Percentiles rank a stretch among this genome's conserved stretches.
These are phyloP conservation scores for Santalum album DNA, from an alignment of 164 flowering plant species.

Conservation along the genomic window DNA sequence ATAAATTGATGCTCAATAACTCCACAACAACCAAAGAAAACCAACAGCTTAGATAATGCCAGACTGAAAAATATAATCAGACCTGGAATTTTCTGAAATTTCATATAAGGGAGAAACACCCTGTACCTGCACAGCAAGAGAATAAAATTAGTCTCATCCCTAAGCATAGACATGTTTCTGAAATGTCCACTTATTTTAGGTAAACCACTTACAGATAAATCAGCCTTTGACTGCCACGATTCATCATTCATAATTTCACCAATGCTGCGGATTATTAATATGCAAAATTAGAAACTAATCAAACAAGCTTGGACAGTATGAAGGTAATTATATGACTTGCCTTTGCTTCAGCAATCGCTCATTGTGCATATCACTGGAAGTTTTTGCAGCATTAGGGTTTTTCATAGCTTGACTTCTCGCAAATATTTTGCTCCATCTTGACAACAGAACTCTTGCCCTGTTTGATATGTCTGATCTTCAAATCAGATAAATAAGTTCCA, in stretches of 20 bases:
- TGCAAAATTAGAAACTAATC: conserved; percentile 6
- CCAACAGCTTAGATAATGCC: background rate
- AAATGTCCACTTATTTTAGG: background rate
- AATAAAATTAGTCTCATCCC: background rate
- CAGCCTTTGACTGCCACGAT: conserved; percentile 44
- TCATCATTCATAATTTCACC: conserved; percentile 55
- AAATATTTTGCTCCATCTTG: conserved; percentile 85
- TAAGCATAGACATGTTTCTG: background rate
- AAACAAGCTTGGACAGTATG: background rate
- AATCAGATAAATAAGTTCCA: conserved; percentile 71
- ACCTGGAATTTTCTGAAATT: conserved; percentile 47
- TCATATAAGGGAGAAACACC: conserved; percentile 24
- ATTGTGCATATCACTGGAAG: conserved; percentile 32
- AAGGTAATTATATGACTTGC: conserved; percentile 25
- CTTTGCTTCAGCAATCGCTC: conserved; percentile 57
- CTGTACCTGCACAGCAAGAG: conserved; percentile 37
- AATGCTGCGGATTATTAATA: conserved; percentile 42
- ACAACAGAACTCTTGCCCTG: conserved; percentile 79
- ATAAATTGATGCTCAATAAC: conserved; percentile 9
- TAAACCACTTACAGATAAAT: conserved; percentile 44
- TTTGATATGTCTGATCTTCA: conserved; percentile 97
- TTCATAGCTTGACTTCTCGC: conserved; percentile 58
- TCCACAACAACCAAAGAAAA: conserved; percentile 4
- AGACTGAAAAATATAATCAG: background rate
- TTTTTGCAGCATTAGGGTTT: conserved; percentile 40